Evolutionary conservation across 371 early-diverging fungal genomes (phyloP), one percentile per base, ranked within the genome.

Genomic region (Gilbertella persicaria): DNA sequence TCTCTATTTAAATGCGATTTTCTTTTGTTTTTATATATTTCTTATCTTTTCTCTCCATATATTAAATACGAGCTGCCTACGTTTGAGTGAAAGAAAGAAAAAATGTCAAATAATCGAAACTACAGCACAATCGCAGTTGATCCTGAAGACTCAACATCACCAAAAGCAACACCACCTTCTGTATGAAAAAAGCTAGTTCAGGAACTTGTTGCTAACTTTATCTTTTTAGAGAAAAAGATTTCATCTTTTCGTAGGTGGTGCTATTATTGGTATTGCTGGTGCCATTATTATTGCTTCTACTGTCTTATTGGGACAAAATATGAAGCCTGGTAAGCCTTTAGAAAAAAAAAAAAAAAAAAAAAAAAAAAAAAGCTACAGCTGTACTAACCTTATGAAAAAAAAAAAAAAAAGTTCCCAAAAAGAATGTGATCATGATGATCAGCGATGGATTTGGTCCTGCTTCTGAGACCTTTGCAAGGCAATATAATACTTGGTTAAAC

Each of bases 381-480:
- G 2, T 25, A 25, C 23, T 14, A 25, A 38, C 33, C 20, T 21
- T 10, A 39, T 29, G 17, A 26, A 42, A 37, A n/a, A 8, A 53
- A 5, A 45, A 38, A 20, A 25, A 33, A 36, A 14, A 14, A 53
- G 53, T 37, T 19, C 64, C 66, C 10, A 60, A 54, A 42, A 78
- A 79, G 10, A 94, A 90, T 62, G 90, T 95, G 30, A 94, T 97
- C 52, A 71, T 95, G 78, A 92, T 95, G 93, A 83, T 97, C 17
- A 90, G 92, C 24, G 96, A 97, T 63, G 95, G 93, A 0, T 93
- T 93, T 67, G 96, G 97, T 0, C 95, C 95, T 17, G 93, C 97
- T 14, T 92, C 93, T 0, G 88, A 95, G 62, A 92, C 95, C 0
- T 84, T 91, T 79, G 94, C 91, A 6, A 83, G 95, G 21, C 85